Evolutionary conservation across 2,329 filamentous ascomycete genomes (phyloP).

Genomic region (Sphaerulina populicola): DNA sequence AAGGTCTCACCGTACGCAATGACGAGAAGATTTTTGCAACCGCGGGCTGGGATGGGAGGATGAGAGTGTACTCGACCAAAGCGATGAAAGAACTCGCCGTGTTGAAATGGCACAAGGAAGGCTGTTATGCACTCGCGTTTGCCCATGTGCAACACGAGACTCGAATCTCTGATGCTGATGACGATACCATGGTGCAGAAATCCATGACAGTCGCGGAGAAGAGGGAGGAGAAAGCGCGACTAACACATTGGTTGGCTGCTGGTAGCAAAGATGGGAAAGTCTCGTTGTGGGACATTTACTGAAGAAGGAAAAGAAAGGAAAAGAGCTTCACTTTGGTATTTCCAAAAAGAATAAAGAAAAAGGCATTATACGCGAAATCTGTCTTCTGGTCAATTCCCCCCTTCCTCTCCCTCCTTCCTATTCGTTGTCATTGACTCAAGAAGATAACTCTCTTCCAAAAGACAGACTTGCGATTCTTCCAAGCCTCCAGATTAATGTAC

Average conservation of each 20-base stretch:
- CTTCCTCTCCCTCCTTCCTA: too few relatives aligned
- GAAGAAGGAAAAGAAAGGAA: conserved; percentile 5
- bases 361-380: too few relatives aligned
- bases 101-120: conserved; percentile 86
- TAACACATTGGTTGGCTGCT: conserved; percentile 78
- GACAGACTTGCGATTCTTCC: too few relatives aligned
- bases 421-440: too few relatives aligned
- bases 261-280: conserved; percentile 94
- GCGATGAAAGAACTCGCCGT: conserved; percentile 76
- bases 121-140: conserved; percentile 76
- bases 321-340: too few relatives aligned
- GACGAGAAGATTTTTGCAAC: conserved; percentile 82
- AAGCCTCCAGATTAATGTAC: too few relatives aligned
- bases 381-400: too few relatives aligned
- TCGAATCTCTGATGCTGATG: background rate
- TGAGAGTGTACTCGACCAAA: conserved; percentile 62
- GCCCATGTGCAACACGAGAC: conserved; percentile 35
- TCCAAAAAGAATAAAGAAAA: too few relatives aligned
- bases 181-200: conserved; percentile 1
- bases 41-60: conserved; percentile 79
- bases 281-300: conserved; percentile 89
- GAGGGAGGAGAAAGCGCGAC: conserved; percentile 49
- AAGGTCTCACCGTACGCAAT: conserved; percentile 65
- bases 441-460: too few relatives aligned
- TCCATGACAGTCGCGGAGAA: conserved; percentile 30